Evolutionary conservation across 208 protist species (phyloP).

Genomic region (Balamuthia mandrillaris): DNA sequence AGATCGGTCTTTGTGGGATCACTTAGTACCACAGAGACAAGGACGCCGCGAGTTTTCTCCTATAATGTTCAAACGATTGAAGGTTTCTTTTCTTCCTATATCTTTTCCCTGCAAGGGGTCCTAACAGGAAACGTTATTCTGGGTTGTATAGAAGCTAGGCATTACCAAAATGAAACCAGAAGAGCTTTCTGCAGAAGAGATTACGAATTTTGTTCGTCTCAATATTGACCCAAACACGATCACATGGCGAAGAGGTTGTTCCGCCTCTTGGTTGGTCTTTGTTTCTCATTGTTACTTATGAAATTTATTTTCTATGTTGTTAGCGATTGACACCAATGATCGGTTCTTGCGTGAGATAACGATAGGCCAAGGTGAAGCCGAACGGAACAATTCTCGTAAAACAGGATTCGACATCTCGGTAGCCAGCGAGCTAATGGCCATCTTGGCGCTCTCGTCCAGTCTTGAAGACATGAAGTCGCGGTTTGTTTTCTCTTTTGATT

Average conservation of each 20-base stretch:
- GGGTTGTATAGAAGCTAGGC: slow-evolving; percentile 76
- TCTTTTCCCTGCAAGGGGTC: slow-evolving; percentile 38
- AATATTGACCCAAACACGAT: slow-evolving; percentile 94
- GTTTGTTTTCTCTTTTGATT: no score
- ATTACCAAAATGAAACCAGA: slow-evolving; percentile 87
- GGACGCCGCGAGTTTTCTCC: no score
- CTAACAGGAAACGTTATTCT: slow-evolving; percentile 74
- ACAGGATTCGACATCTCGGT: slow-evolving; percentile 95
- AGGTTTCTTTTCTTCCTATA: slow-evolving; percentile 70
- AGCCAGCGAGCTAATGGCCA: slow-evolving; percentile 96
- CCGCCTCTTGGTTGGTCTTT: no score
- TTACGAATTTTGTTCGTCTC: slow-evolving; percentile 86
- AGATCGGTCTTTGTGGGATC: no score
- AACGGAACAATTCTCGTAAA: slow-evolving; percentile 72
- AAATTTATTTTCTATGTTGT: no score
- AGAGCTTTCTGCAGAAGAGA: slow-evolving; percentile 68
- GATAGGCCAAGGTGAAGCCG: slow-evolving; percentile 83
- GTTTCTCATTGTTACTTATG: no score
- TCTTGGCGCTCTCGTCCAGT: slow-evolving; percentile 88
- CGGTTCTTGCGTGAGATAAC: slow-evolving; percentile 91
- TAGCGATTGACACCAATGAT: slow-evolving; percentile 94
- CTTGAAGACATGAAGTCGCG: slow-evolving; percentile 90
- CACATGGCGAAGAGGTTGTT: slow-evolving; percentile 93
- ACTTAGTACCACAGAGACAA: no score
- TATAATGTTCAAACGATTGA: no score